These are phyloP conservation scores for Panellus pusillus DNA, from an alignment of 768 basidiomycete species.

Conservation along the genomic window DNA sequence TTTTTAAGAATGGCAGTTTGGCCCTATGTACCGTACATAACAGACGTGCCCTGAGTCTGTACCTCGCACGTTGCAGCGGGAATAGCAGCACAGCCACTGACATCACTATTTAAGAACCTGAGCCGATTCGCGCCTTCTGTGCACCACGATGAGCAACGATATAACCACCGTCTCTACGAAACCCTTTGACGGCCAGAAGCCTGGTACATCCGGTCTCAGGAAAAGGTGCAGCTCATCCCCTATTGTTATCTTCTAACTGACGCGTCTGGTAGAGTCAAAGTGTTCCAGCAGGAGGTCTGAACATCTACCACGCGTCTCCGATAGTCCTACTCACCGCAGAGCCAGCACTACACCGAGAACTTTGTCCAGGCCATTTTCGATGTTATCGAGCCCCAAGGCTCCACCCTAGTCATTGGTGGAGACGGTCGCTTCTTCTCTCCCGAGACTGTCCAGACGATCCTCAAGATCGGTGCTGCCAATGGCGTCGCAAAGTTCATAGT, in stretches of 20 bases:
- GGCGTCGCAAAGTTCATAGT: slow-evolving; percentile 91
- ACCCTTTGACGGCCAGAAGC: slow-evolving; percentile 92
- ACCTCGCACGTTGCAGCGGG: too few species aligned
- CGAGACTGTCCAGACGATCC: slow-evolving; percentile 86
- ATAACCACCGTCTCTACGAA: slow-evolving; percentile 58
- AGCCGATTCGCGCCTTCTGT: too few species aligned
- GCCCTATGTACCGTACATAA: too few species aligned
- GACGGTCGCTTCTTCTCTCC: slow-evolving; percentile 93
- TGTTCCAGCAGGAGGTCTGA: slow-evolving; percentile 93
- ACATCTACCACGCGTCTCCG: slow-evolving; percentile 17
- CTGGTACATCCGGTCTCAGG: slow-evolving; percentile 95
- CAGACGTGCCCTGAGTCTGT: too few species aligned
- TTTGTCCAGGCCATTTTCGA: slow-evolving; percentile 93
- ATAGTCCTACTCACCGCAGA: slow-evolving; percentile 9
- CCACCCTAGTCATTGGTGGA: slow-evolving; percentile 92
- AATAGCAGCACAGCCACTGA: not conserved
- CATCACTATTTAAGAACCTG: slow-evolving; percentile 7
- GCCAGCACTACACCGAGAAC: slow-evolving; percentile 97
- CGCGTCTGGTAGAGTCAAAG: slow-evolving; percentile 71
- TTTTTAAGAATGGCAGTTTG: too few species aligned
- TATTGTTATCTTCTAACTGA: slow-evolving; percentile 13
- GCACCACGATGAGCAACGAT: slow-evolving; percentile 56
- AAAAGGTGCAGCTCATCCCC: slow-evolving; percentile 62
- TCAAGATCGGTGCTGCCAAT: slow-evolving; percentile 93
- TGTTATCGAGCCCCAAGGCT: slow-evolving; percentile 77